Evolutionary conservation across 371 early-diverging fungal genomes (phyloP), one percentile per base, ranked within the genome.

Genomic region (Saksenaea vasiformis): DNA sequence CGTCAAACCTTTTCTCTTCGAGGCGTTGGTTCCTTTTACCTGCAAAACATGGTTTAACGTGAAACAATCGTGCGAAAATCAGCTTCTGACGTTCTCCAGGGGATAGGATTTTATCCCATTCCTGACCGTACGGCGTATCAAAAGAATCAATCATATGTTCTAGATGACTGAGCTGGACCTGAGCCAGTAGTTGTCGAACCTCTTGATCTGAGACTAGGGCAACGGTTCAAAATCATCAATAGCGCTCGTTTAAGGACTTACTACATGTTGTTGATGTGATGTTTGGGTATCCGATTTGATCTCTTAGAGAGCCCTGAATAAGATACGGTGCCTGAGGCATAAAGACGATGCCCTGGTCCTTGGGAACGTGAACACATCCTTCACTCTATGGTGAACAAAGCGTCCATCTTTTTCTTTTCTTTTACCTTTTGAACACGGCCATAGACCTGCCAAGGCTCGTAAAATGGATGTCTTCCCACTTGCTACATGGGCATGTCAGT

Each of bases 11-110:
- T 47, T 47, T 11, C 7, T 17, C n/a, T 35, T 41, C 47, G 28
- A 19, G 14, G 19, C 17, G 54, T 5, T n/a, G n/a, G n/a, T n/a
- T 36, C 8, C 34, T 10, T 26, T 64, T 85, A 85, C 87, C 77
- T 47, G 90, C 90, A 82, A 91, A 91, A 26, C 66, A 56, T 1
- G 92, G 93, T 8, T 75, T 71, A 70, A 85, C 82, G 60, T 84
- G 87, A 63, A 93, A 78, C 5, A 90, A 62, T 19, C 93, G 78
- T 5, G 89, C 90, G 74, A 92, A 82, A 3, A 89, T 83, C 44
- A 93, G 65, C 31, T 83, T 80, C 60, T 93, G 93, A 64, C 85
- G 85, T 71, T 93, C 92, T 54, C 93, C 93, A 14, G 93, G 93
- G 7, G 91, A 92, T 36, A 93, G 73, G 62, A 85, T 73, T 61